Conservation (phyloP, 306 rosid genomes). For the Prunus persica region DNA sequence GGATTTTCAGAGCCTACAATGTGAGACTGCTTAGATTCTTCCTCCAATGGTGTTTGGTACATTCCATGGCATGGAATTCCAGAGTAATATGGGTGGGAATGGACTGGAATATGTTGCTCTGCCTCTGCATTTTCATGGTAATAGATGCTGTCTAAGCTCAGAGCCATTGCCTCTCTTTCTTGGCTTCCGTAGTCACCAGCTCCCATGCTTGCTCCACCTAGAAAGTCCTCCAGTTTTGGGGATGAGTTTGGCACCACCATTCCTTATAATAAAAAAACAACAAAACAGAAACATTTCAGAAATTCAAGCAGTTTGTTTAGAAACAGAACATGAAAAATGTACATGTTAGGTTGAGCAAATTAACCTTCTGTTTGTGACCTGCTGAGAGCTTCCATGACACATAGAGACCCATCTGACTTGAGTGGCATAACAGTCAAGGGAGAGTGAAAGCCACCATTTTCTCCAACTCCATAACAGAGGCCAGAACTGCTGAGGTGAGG, state of each 20-base stretch:
- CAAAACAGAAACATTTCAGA: neutral
- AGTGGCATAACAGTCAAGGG: constrained; percentile 84
- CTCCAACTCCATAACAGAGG: constrained; percentile 52
- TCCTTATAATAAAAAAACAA: constrained; percentile 29
- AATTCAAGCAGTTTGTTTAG: neutral
- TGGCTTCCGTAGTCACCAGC: constrained; percentile 53
- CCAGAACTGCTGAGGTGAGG: constrained; percentile 38
- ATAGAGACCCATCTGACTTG: constrained; percentile 89
- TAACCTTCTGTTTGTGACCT: constrained; percentile 76
- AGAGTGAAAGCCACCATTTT: constrained; percentile 48
- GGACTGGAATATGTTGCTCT: constrained; percentile 32
- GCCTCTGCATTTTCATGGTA: constrained; percentile 45
- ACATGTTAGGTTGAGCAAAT: neutral
- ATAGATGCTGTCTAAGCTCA: constrained; percentile 78
- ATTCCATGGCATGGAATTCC: constrained; percentile 44
- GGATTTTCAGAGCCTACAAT: constrained; percentile 27
- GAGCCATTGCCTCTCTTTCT: constrained; percentile 74
- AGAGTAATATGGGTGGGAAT: constrained; percentile 50
- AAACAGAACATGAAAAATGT: neutral
- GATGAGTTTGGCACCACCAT: constrained; percentile 66
- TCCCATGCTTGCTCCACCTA: constrained; percentile 54
- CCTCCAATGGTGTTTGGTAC: constrained; percentile 46
- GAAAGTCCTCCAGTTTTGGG: constrained; percentile 87
- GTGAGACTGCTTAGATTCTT: constrained; percentile 38
- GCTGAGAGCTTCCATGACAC: constrained; percentile 76